These are phyloP conservation scores for Globisporangium rhizosaccharum DNA, from an alignment of 352 stramenopile genomes.

Conservation along the genomic window DNA sequence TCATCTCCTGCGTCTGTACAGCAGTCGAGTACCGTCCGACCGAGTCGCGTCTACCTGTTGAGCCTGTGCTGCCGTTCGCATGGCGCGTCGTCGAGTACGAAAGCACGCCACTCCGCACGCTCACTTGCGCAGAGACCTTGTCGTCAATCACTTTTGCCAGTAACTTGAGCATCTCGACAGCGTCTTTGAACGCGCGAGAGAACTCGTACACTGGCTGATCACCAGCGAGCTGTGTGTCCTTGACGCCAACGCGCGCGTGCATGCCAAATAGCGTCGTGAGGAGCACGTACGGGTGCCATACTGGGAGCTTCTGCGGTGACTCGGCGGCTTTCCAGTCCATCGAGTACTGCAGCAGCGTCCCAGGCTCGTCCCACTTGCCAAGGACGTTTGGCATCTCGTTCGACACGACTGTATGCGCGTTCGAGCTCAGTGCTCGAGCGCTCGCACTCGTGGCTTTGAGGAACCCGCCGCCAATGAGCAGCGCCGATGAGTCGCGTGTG, in stretches of 20 bases:
- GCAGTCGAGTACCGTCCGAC: slow-evolving; percentile 71
- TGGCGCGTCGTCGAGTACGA: slow-evolving; percentile 30
- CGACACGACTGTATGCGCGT: slow-evolving; percentile 16
- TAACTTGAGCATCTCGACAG: slow-evolving; percentile 81
- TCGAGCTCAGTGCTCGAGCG: slow-evolving; percentile 4
- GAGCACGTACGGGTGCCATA: slow-evolving; percentile 83
- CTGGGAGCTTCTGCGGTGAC: slow-evolving; percentile 65
- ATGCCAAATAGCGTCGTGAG: slow-evolving; percentile 83
- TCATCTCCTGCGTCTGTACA: slow-evolving; percentile 53
- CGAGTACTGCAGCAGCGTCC: slow-evolving; percentile 52
- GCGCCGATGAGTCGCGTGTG: slow-evolving; percentile 70
- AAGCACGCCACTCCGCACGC: slow-evolving; percentile 52
- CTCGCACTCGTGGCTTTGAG: slow-evolving; percentile 13
- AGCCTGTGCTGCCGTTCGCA: slow-evolving; percentile 12
- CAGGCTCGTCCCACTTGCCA: slow-evolving; percentile 79
- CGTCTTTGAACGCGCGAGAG: slow-evolving; percentile 67
- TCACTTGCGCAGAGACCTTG: slow-evolving; percentile 51
- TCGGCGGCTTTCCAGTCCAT: slow-evolving; percentile 79
- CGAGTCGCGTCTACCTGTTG: slow-evolving; percentile 27
- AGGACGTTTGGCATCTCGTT: slow-evolving; percentile 77
- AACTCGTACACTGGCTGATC: slow-evolving; percentile 62
- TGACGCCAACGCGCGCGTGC: slow-evolving; percentile 74
- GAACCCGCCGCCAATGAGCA: slow-evolving; percentile 61
- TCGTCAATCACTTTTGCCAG: slow-evolving; percentile 67
- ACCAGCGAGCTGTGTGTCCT: slow-evolving; percentile 64